A percentile compares a stretch with the other conserved stretches of the same genome.
phyloP scores from a whole-genome alignment of 1,139 yeast genomes.

The Lodderomyces beijingensis region DNA sequence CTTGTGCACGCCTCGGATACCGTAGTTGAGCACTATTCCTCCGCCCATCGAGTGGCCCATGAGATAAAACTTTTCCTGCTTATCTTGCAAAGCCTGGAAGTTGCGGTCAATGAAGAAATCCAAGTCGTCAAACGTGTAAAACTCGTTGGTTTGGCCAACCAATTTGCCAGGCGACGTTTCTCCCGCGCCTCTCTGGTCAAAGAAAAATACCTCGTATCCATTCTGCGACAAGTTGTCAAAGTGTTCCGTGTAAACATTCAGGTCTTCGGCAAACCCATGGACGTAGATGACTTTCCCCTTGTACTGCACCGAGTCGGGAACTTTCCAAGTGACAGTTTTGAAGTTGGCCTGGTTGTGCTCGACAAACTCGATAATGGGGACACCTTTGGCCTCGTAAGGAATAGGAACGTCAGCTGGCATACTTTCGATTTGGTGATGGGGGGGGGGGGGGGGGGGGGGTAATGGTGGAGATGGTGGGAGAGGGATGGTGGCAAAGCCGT shows the following conservation, averaged over 20 bases:
- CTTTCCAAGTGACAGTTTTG: constrained; percentile 38
- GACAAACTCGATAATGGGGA: constrained; percentile 26
- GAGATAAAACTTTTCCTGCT: constrained; percentile 47
- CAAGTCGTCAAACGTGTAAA: constrained; percentile 60
- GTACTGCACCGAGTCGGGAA: constrained; percentile 29
- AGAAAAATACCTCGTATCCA: constrained; percentile 75
- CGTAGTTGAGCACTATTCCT: constrained; percentile 72
- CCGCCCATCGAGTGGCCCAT: constrained; percentile 98
- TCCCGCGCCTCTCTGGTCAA: constrained; percentile 90
- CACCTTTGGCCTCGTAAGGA: constrained; percentile 35
- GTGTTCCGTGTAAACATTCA: constrained; percentile 48
- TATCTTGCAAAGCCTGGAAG: constrained; percentile 20
- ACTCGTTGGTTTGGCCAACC: constrained; percentile 66
- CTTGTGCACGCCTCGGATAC: constrained; percentile 57
- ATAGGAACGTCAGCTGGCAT: constrained; percentile 11
- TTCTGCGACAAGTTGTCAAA: constrained; percentile 52
- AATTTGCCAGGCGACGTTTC: constrained; percentile 57
- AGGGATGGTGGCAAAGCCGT: no score
- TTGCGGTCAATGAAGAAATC: constrained; percentile 53
- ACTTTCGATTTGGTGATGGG: background rate
- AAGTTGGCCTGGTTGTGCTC: constrained; percentile 36
- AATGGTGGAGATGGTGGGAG: no score
- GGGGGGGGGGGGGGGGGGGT: background rate
- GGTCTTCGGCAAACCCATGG: constrained; percentile 80
- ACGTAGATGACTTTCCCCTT: constrained; percentile 61